These are phyloP conservation scores for Physocladia obscura DNA, from an alignment of 192 early-diverging fungal species.

Conservation along the genomic window DNA sequence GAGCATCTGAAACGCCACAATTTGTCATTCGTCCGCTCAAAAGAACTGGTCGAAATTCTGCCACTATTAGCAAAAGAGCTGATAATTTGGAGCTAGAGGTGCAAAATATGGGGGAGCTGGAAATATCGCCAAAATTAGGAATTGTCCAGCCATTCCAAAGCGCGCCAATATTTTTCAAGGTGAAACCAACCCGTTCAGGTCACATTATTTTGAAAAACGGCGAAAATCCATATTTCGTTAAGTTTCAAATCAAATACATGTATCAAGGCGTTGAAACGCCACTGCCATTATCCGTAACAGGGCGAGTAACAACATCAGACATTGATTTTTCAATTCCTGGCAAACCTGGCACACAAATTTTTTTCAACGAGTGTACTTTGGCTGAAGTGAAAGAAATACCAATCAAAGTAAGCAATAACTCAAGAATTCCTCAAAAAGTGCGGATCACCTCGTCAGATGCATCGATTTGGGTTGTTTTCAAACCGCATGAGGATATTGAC, in stretches of 20 bases:
- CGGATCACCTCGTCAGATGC: conserved; percentile 4
- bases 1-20: too few relatives aligned
- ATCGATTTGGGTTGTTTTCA: conserved; percentile 15
- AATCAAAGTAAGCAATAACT: conserved; percentile 27
- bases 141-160: conserved; percentile 27
- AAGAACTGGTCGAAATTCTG: not conserved
- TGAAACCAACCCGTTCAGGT: conserved; percentile 26
- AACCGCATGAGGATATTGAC: not conserved
- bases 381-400: conserved; percentile 19
- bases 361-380: conserved; percentile 17
- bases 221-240: conserved; percentile 13
- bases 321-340: conserved; percentile 17
- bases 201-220: conserved; percentile 21
- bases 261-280: conserved; percentile 31
- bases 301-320: conserved; percentile 30
- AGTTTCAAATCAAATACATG: conserved; percentile 16
- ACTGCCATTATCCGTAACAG: conserved; percentile 6
- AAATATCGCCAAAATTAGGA: conserved; percentile 24
- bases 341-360: not conserved
- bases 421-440: conserved; percentile 24
- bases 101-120: conserved; percentile 26
- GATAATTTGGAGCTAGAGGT: conserved; percentile 16
- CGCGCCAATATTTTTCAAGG: conserved; percentile 20
- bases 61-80: conserved; percentile 7
- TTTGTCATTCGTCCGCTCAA: not conserved